A percentile compares a stretch with the other conserved stretches of the same genome.
Evolutionary conservation across 2,329 filamentous ascomycete genomes (phyloP).

Genomic region (Fusarium nodosum): DNA sequence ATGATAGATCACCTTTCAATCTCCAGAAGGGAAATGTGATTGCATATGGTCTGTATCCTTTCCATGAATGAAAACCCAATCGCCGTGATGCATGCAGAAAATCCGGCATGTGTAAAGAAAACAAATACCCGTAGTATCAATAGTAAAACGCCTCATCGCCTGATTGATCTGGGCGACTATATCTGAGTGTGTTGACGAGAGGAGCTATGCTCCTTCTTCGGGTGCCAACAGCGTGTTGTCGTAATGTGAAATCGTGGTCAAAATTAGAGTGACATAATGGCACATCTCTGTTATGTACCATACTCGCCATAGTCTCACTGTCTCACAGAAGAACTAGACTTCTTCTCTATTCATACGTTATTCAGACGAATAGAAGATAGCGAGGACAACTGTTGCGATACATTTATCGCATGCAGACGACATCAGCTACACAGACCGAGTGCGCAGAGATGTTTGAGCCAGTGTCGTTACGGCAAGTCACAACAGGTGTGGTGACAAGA

Average conservation of each 20-base stretch:
- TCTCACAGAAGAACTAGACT: not conserved
- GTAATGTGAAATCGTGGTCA: slow-evolving; percentile 15
- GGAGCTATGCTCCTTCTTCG: slow-evolving; percentile 8
- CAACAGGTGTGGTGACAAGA: slow-evolving; percentile 66
- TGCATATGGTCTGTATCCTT: slow-evolving; percentile 22
- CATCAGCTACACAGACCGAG: slow-evolving; percentile 61
- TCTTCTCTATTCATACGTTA: slow-evolving; percentile 1
- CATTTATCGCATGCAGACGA: slow-evolving; percentile 63
- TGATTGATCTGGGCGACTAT: not conserved
- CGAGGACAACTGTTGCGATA: not conserved
- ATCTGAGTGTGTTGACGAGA: slow-evolving; percentile 9
- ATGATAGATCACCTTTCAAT: slow-evolving; percentile 20
- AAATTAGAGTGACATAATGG: slow-evolving; percentile 16
- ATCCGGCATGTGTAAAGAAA: slow-evolving; percentile 24
- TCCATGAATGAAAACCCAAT: slow-evolving; percentile 26
- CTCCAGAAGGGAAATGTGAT: slow-evolving; percentile 32
- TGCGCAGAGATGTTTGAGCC: slow-evolving; percentile 61
- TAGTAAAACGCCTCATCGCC: slow-evolving; percentile 24
- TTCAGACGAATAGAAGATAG: slow-evolving; percentile 10
- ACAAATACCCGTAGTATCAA: slow-evolving; percentile 23
- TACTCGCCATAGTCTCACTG: slow-evolving; percentile 16
- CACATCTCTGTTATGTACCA: slow-evolving; percentile 19
- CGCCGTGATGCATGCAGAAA: slow-evolving; percentile 15
- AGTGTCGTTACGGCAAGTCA: slow-evolving; percentile 67
- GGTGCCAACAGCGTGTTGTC: not conserved